Conservation (phyloP, 345 rosid genomes). For the Cardamine resedifolia region DNA sequence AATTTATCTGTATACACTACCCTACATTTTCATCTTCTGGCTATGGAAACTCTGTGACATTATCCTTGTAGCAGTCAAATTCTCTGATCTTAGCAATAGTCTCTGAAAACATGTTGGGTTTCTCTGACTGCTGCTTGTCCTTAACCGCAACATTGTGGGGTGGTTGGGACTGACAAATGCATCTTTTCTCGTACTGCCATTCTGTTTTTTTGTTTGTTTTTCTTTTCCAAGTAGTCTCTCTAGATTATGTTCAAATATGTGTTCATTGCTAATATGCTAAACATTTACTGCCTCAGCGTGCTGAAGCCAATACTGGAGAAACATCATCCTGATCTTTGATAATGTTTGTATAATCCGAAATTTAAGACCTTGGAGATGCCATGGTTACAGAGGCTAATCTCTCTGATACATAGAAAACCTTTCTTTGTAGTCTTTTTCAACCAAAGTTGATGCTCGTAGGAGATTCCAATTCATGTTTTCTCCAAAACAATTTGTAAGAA, state of each 20-base stretch:
- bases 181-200: not conserved
- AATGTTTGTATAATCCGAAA: not conserved
- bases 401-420: slow-evolving; percentile 20
- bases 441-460: not conserved
- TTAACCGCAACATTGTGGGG: not conserved
- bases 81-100: not conserved
- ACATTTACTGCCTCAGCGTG: slow-evolving; percentile 13
- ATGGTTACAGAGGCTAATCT: not conserved
- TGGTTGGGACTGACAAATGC: not conserved
- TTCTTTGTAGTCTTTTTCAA: slow-evolving; percentile 2
- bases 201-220: not conserved
- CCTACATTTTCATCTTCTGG: not conserved
- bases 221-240: too few relatives aligned
- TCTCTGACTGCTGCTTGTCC: not conserved
- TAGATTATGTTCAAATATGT: not conserved
- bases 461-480: not conserved
- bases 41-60: not conserved
- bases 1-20: not conserved
- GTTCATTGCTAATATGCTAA: not conserved
- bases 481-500: not conserved
- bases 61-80: not conserved
- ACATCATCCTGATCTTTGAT: slow-evolving; percentile 16
- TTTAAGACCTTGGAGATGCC: slow-evolving; percentile 7
- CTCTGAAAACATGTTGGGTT: not conserved
- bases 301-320: slow-evolving; percentile 28